These are phyloP conservation scores for Myxozyma mucilagina DNA, from an alignment of 805 yeast genomes.

Conservation along the genomic window DNA sequence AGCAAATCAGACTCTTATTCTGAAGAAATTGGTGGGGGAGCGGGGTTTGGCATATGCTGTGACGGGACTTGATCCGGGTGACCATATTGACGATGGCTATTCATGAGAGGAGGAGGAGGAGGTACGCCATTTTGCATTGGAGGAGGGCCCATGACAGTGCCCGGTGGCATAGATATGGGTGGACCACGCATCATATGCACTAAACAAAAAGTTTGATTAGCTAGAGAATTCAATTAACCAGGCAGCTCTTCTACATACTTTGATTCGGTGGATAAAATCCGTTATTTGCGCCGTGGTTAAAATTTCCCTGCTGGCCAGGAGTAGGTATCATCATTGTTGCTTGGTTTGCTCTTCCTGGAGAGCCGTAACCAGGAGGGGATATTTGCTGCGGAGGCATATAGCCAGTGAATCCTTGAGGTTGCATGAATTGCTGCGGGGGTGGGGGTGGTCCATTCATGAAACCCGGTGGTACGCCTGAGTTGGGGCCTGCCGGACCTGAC, in stretches of 20 bases:
- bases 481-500: conserved; percentile 5
- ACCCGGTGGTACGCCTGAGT: conserved; percentile 25
- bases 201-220: not conserved
- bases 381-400: conserved; percentile 22
- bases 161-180: conserved; percentile 13
- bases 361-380: conserved; percentile 25
- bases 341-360: conserved; percentile 28
- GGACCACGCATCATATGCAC: conserved; percentile 23
- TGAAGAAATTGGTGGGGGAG: not conserved
- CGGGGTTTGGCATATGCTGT: not conserved
- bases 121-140: not conserved
- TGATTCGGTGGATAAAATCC: conserved; percentile 25
- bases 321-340: conserved; percentile 24
- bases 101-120: conserved; percentile 8
- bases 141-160: conserved; percentile 11
- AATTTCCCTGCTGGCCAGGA: conserved; percentile 17
- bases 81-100: conserved; percentile 6
- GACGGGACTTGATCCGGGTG: conserved; percentile 4
- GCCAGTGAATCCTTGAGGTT: conserved; percentile 11
- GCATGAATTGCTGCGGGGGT: conserved; percentile 26
- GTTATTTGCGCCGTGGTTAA: not conserved
- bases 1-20: not conserved
- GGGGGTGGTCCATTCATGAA: conserved; percentile 25
- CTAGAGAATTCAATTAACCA: not conserved
- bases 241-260: conserved; percentile 1